These are phyloP conservation scores for Coniophora puteana DNA, from an alignment of 1,284 basidiomycete genomes.

Conservation along the genomic window DNA sequence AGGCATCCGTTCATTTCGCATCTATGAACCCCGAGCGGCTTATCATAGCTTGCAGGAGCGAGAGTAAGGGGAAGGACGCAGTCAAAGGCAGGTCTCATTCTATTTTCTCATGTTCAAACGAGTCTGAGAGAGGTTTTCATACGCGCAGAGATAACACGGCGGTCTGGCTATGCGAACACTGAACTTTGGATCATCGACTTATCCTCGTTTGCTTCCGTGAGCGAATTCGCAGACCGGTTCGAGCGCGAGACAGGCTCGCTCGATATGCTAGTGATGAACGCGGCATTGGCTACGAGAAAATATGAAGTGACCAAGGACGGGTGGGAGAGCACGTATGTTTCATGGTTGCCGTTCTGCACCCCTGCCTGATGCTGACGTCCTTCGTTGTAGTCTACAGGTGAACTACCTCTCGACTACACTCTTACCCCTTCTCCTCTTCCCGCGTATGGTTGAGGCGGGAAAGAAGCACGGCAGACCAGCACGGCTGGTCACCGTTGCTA, in stretches of 20 bases:
- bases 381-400: conserved; percentile 24
- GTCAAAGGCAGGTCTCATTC: conserved; percentile 14
- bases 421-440: conserved; percentile 27
- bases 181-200: conserved; percentile 23
- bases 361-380: too few species aligned
- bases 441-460: conserved; percentile 25
- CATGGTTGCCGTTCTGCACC: too few species aligned
- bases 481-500: conserved; percentile 25
- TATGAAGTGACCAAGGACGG: conserved; percentile 24
- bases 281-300: conserved; percentile 13
- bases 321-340: conserved; percentile 27
- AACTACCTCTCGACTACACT: conserved; percentile 29
- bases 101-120: not conserved
- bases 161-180: conserved; percentile 14
- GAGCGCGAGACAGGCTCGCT: conserved; percentile 15
- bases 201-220: conserved; percentile 26
- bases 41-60: conserved; percentile 37
- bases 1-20: conserved; percentile 41
- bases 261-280: conserved; percentile 23
- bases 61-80: conserved; percentile 32
- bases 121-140: not conserved
- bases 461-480: conserved; percentile 16
- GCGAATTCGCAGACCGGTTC: conserved; percentile 22
- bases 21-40: conserved; percentile 36
- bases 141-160: conserved; percentile 18